These are phyloP conservation scores for Colletotrichum camelliae DNA, from an alignment of 2,329 filamentous ascomycete genomes.

Conservation along the genomic window DNA sequence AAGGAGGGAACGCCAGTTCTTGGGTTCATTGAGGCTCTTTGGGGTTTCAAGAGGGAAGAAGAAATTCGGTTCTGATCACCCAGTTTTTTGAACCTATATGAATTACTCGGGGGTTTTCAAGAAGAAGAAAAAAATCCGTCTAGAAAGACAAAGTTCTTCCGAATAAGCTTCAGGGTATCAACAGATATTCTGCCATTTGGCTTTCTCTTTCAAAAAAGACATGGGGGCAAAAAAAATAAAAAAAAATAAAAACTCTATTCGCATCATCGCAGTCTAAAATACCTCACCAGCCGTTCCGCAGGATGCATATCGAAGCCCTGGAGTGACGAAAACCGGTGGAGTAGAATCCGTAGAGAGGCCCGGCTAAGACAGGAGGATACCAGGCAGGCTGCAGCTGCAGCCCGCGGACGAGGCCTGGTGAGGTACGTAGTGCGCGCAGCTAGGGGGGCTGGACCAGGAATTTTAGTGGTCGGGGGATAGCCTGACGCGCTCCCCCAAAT, in stretches of 20 bases:
- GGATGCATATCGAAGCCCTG: not conserved
- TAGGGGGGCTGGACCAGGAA: not conserved
- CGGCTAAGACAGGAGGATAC: not conserved
- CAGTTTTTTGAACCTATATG: not conserved
- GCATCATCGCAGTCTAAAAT: not conserved
- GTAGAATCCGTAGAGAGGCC: not conserved
- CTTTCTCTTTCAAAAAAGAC: not conserved
- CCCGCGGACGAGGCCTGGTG: not conserved
- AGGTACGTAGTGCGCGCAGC: not conserved
- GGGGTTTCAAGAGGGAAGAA: not conserved
- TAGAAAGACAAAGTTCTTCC: not conserved
- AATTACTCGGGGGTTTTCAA: too few relatives aligned
- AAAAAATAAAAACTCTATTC: not conserved
- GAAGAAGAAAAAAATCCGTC: not conserved
- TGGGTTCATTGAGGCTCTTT: not conserved
- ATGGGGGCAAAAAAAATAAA: not conserved
- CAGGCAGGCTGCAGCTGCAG: not conserved
- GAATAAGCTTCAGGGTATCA: not conserved
- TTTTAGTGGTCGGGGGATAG: constrained; percentile 10
- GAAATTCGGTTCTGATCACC: not conserved
- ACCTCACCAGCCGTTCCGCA: not conserved
- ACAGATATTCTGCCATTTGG: not conserved
- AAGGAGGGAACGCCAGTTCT: not conserved
- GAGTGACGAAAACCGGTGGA: not conserved
- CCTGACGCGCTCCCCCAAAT: constrained; percentile 21